phyloP scores from a whole-genome alignment of 257 asterid species.

The Linderniella brevidens region DNA sequence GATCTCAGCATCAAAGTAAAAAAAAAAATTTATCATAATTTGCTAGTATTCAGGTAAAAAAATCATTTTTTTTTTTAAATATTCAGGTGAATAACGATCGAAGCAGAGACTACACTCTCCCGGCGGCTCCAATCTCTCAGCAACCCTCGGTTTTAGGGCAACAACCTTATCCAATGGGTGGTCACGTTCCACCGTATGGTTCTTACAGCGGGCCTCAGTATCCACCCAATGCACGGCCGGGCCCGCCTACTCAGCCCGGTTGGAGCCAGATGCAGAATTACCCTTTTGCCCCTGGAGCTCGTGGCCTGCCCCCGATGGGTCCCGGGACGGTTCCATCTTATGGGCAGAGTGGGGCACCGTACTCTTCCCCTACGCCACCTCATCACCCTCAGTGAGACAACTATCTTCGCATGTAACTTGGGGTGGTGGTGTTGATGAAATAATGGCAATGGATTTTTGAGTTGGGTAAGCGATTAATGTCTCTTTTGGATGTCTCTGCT shows the following conservation, averaged over 20 bases:
- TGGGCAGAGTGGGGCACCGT: conserved; percentile 41
- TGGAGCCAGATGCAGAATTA: conserved; percentile 72
- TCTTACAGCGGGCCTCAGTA: conserved; percentile 41
- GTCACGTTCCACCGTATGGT: conserved; percentile 23
- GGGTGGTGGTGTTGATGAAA: no score
- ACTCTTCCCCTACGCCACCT: conserved; percentile 46
- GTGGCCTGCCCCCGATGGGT: conserved; percentile 31
- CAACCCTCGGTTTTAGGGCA: conserved; percentile 64
- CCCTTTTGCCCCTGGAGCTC: conserved; percentile 44
- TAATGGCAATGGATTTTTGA: no score
- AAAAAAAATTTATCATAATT: not conserved
- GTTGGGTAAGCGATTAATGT: no score
- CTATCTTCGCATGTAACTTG: not conserved
- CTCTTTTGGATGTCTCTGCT: no score
- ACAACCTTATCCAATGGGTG: conserved; percentile 50
- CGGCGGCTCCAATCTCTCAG: conserved; percentile 41
- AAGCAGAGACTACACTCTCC: conserved; percentile 77
- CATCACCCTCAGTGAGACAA: conserved; percentile 37
- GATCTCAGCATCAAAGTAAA: conserved; percentile 90
- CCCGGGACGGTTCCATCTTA: conserved; percentile 21
- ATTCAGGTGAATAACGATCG: conserved; percentile 79
- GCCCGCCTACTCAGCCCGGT: conserved; percentile 41
- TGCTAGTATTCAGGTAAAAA: no score
- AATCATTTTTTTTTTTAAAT: not conserved
- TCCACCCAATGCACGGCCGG: conserved; percentile 29